Conservation (phyloP, 2,329 filamentous ascomycete species). For the Gnomoniopsis sp. region DNA sequence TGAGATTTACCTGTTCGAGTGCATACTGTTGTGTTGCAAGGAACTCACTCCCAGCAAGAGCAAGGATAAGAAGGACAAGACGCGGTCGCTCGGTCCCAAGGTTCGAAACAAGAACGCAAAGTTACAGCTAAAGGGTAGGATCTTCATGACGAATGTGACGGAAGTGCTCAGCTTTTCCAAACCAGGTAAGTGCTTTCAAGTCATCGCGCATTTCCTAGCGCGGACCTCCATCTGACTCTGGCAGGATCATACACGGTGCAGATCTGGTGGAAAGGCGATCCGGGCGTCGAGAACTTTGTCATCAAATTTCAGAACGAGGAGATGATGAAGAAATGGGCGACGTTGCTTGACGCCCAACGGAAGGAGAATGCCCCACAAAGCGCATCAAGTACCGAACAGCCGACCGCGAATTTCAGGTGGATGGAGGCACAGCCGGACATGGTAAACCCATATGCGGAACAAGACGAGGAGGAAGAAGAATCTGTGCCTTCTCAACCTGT, state of each 20-base stretch:
- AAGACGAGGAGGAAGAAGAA: slow-evolving; percentile 62
- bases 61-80: slow-evolving; percentile 72
- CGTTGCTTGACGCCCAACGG: slow-evolving; percentile 73
- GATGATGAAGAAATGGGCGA: slow-evolving; percentile 87
- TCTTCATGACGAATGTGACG: slow-evolving; percentile 99
- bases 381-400: slow-evolving; percentile 42
- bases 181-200: slow-evolving; percentile 62
- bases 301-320: slow-evolving; percentile 93
- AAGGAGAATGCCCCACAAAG: slow-evolving; percentile 54
- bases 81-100: slow-evolving; percentile 54
- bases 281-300: slow-evolving; percentile 91
- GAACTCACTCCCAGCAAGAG: slow-evolving; percentile 82
- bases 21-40: slow-evolving; percentile 94
- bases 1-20: slow-evolving; percentile 95
- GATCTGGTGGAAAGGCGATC: slow-evolving; percentile 98
- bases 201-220: background rate
- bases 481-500: slow-evolving; percentile 21
- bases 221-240: slow-evolving; percentile 26
- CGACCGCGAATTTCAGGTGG: slow-evolving; percentile 75
- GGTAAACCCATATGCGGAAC: slow-evolving; percentile 76
- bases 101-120: slow-evolving; percentile 67
- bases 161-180: slow-evolving; percentile 86
- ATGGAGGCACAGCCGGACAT: slow-evolving; percentile 66
- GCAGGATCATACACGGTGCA: slow-evolving; percentile 89
- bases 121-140: slow-evolving; percentile 90